These are phyloP conservation scores for Trichoderma asperelloides DNA, from an alignment of 495 filamentous ascomycete genomes.

Conservation along the genomic window DNA sequence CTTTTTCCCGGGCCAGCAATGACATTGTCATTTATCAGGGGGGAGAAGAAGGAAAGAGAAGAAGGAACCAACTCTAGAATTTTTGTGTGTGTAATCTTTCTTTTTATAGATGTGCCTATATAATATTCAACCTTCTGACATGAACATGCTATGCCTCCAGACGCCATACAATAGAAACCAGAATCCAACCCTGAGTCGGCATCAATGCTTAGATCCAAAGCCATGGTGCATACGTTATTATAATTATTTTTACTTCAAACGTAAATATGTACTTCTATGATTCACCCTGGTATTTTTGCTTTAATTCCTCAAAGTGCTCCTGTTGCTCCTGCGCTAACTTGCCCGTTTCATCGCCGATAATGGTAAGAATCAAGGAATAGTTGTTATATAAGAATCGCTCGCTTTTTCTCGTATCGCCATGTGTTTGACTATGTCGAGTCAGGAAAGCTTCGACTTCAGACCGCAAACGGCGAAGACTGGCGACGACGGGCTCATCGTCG, in stretches of 20 bases:
- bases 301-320: conserved; percentile 54
- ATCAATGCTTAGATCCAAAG: neutral
- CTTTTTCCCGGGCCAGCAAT: conserved; percentile 13
- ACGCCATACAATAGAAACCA: neutral
- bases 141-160: neutral
- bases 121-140: neutral
- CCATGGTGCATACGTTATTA: neutral
- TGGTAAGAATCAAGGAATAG: conserved; percentile 83
- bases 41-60: neutral
- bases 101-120: neutral
- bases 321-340: conserved; percentile 70
- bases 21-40: neutral
- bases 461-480: conserved; percentile 65
- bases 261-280: conserved; percentile 14
- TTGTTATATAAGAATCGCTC: conserved; percentile 91
- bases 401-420: conserved; percentile 67
- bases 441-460: conserved; percentile 73
- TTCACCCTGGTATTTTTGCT: conserved; percentile 38
- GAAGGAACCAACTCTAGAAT: neutral
- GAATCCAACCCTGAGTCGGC: neutral
- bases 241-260: neutral
- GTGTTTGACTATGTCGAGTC: conserved; percentile 51
- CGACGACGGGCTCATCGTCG: conserved; percentile 84
- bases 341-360: conserved; percentile 75
- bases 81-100: neutral